Percentiles rank a stretch among this genome's conserved stretches.
These are phyloP conservation scores for Cochlearia excelsa DNA, from an alignment of 345 rosid genomes.

Conservation along the genomic window DNA sequence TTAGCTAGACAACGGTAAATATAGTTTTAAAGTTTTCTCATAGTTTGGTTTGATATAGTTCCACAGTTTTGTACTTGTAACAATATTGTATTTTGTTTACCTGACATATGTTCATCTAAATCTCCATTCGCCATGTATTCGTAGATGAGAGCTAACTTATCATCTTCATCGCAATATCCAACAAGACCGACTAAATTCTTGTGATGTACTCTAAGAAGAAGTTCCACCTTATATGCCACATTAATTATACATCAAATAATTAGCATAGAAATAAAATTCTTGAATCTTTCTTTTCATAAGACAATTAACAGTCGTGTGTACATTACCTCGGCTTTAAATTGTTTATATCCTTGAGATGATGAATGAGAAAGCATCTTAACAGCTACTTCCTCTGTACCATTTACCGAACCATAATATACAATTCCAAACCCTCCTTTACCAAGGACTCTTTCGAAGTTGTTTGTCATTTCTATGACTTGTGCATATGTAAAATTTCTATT, in stretches of 20 bases:
- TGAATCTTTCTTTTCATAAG: neutral
- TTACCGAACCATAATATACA: conserved; percentile 34
- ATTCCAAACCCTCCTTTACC: conserved; percentile 47
- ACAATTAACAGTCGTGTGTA: neutral
- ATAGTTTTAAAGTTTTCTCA: too few relatives aligned
- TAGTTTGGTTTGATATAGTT: too few relatives aligned
- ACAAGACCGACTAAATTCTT: conserved; percentile 43
- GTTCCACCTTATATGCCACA: conserved; percentile 34
- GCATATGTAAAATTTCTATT: conserved; percentile 16
- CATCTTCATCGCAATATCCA: conserved; percentile 41
- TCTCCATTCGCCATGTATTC: conserved; percentile 53
- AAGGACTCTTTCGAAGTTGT: conserved; percentile 33
- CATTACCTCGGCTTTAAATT: conserved; percentile 39
- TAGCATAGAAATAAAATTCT: neutral
- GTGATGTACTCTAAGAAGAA: conserved; percentile 56
- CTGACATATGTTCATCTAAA: conserved; percentile 36
- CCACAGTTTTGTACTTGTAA: too few relatives aligned
- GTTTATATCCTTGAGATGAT: conserved; percentile 32
- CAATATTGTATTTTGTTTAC: conserved; percentile 12
- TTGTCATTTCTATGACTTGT: conserved; percentile 35
- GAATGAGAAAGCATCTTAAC: conserved; percentile 36
- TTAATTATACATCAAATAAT: neutral
- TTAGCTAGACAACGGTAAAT: too few relatives aligned
- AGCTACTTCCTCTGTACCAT: conserved; percentile 31
- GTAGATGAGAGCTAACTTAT: conserved; percentile 41